These are phyloP conservation scores for Linum lewisii DNA, from an alignment of 345 rosid genomes.

Conservation along the genomic window DNA sequence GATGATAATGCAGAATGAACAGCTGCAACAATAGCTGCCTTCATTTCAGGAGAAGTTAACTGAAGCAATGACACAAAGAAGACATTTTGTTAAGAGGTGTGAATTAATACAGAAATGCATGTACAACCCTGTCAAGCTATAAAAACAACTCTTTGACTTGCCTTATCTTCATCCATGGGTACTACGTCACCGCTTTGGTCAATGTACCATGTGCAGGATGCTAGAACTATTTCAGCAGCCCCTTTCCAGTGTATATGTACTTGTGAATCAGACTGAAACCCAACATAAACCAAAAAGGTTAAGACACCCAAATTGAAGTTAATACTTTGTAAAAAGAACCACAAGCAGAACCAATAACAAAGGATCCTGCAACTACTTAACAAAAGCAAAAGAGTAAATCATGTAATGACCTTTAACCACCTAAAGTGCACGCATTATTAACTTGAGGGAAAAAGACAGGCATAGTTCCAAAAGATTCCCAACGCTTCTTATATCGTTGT, in stretches of 20 bases:
- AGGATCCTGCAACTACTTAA: too few relatives aligned
- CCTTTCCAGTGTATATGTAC: background rate
- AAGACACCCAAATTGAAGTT: background rate
- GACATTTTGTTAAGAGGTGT: too few relatives aligned
- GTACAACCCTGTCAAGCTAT: background rate
- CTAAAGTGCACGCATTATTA: too few relatives aligned
- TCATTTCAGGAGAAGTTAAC: background rate
- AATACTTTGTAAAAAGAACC: too few relatives aligned
- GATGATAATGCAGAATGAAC: too few relatives aligned
- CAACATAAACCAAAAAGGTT: background rate
- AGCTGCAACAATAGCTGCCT: too few relatives aligned
- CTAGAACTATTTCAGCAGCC: slow-evolving; percentile 4
- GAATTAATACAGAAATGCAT: background rate
- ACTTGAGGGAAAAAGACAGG: too few relatives aligned
- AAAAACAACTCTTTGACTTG: background rate
- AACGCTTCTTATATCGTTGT: too few relatives aligned
- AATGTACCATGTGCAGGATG: background rate
- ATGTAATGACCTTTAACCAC: too few relatives aligned
- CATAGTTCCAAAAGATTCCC: too few relatives aligned
- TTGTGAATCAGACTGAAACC: slow-evolving; percentile 3
- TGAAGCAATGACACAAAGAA: background rate
- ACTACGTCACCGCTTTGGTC: background rate
- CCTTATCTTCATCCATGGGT: slow-evolving; percentile 7
- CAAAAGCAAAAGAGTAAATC: too few relatives aligned
- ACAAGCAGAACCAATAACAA: too few relatives aligned